Percentiles rank a stretch among this genome's conserved stretches.
These are phyloP conservation scores for Pyrenopolyporus hunteri DNA, from an alignment of 495 filamentous ascomycete genomes.

Conservation along the genomic window DNA sequence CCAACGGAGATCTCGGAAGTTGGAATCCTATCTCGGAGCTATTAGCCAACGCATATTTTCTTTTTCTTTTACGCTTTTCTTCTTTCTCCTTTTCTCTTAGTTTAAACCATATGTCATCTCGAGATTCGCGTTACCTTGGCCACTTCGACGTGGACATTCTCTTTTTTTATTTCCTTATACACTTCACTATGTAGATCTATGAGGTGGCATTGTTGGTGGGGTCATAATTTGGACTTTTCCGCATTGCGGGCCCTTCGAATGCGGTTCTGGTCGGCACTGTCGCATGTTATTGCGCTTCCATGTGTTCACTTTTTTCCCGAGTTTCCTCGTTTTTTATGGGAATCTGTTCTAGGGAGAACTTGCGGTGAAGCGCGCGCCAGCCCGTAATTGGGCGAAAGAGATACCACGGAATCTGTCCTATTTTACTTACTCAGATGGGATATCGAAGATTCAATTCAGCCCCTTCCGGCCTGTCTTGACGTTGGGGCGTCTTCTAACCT, in stretches of 20 bases:
- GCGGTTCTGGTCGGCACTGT: conserved; percentile 34
- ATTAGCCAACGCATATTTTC: conserved; percentile 10
- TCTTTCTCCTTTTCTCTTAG: too few species aligned
- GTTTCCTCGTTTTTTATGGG: background rate
- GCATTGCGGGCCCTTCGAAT: conserved; percentile 18
- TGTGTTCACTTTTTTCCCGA: conserved; percentile 3
- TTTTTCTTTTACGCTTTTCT: background rate
- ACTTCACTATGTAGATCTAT: conserved; percentile 16
- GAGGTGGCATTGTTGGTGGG: conserved; percentile 27
- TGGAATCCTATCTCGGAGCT: conserved; percentile 28
- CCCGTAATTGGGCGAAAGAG: background rate
- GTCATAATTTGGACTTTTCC: conserved; percentile 22
- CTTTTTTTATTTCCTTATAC: background rate
- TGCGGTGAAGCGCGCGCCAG: conserved; percentile 21
- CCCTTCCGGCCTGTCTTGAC: conserved; percentile 12
- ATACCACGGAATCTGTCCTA: background rate
- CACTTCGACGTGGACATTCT: background rate
- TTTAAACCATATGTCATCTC: too few species aligned
- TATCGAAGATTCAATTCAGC: conserved; percentile 19
- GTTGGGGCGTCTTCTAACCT: conserved; percentile 17
- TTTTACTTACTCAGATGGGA: conserved; percentile 2
- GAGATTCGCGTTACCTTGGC: too few species aligned
- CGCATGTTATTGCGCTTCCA: conserved; percentile 24
- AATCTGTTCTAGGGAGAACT: conserved; percentile 17
- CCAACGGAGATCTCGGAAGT: conserved; percentile 28